A percentile compares a stretch with the other conserved stretches of the same genome.
phyloP scores from a whole-genome alignment of 371 early-diverging fungal species.

The Mortierella sp. region DNA sequence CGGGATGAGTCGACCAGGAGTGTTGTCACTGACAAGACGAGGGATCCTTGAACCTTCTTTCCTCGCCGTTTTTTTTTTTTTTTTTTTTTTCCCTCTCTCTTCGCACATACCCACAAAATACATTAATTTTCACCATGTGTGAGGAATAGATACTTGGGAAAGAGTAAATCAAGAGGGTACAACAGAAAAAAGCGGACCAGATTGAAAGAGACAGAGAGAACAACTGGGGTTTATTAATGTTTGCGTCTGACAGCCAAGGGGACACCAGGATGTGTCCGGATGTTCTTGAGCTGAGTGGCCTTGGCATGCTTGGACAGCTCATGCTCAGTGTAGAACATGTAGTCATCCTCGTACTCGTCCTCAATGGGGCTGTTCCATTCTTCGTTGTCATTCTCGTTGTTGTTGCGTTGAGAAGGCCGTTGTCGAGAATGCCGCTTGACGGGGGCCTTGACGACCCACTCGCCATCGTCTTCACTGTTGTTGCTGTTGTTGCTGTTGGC shows the following conservation, averaged over 20 bases:
- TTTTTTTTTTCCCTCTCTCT: too few relatives aligned
- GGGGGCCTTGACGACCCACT: neutral
- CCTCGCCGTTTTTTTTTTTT: neutral
- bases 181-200: neutral
- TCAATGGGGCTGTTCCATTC: neutral
- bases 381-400: neutral
- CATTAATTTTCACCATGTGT: neutral
- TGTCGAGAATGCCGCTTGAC: neutral
- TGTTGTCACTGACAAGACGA: neutral
- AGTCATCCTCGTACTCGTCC: conserved; percentile 17
- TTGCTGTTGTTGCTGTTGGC: neutral
- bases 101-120: neutral
- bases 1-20: conserved; percentile 20
- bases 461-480: conserved; percentile 3
- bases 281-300: conserved; percentile 49
- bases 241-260: neutral
- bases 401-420: neutral
- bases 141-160: too few relatives aligned
- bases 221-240: neutral
- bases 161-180: neutral
- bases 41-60: neutral
- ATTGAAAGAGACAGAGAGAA: neutral
- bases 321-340: conserved; percentile 44
- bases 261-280: conserved; percentile 17
- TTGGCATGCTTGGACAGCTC: conserved; percentile 49